Base-by-base conservation (phyloP, 2,329 filamentous ascomycete genomes). In the Calonectria henricotiae region DNA sequence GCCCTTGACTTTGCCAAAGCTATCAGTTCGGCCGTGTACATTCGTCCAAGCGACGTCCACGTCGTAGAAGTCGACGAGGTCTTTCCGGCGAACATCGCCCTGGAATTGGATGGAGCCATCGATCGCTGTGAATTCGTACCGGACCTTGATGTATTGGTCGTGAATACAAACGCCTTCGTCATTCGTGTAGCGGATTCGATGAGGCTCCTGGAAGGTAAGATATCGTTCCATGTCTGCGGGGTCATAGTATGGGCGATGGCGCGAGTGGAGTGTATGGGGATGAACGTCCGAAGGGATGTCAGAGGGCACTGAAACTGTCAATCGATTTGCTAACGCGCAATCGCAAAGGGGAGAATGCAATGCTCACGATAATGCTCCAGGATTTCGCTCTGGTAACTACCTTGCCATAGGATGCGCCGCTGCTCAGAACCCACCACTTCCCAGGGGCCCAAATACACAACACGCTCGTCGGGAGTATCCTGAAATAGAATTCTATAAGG, bases 1-100 rank as follows among this genome's bases (percentile, higher is more conserved):
- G 23, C 86, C 86, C 67, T 84, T 83, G 13, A 88, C 82, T 37
- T 84, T 87, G 54, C 86, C 86, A 70, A 87, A 87, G 17, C 82
- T 78, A 76, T 88, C 86, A 3, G 85, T 87, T 44, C 86, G 82
- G 55, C 84, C 80, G 70, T 88, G 85, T 4, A 81, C 77, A 71
- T 88, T 86, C 25, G 86, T 86, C 86, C 86, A 88, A 41, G 86
- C 80, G 11, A 88, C 86, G 70, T 88, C 86, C 37, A 87, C 82
- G 68, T 88, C 86, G 67, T 85, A 88, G 76, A 86, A 88, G 73
- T 85, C 86, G 37, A 88, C 75, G 25, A 88, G 76, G 49, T 87
- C 84, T 74, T 85, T 85, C 35, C 80, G 78, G 25, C 86, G 83
- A 43, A 88, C 73, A 65, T 88, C 86, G 62, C 86, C 81, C 70